phyloP scores from a whole-genome alignment of 495 filamentous ascomycete genomes.

The Hypoxylon intermedium region DNA sequence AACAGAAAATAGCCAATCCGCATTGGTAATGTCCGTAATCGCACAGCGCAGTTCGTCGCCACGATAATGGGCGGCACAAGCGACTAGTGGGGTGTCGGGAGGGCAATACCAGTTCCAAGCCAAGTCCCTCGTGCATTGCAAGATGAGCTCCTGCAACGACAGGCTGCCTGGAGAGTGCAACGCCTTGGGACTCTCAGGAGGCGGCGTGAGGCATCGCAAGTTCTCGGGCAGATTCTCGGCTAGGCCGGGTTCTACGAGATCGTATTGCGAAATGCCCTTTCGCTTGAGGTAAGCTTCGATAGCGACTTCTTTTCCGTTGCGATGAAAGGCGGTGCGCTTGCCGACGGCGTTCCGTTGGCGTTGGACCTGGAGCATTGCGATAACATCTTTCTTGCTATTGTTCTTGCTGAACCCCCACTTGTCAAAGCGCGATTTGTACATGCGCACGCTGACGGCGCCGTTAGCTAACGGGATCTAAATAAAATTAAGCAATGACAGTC shows the following conservation, averaged over 20 bases:
- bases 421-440: slow-evolving; percentile 47
- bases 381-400: slow-evolving; percentile 46
- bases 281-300: slow-evolving; percentile 48
- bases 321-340: slow-evolving; percentile 46
- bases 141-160: slow-evolving; percentile 41
- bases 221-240: slow-evolving; percentile 44
- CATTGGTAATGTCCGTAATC: slow-evolving; percentile 45
- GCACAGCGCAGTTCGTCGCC: slow-evolving; percentile 42
- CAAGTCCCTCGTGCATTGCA: slow-evolving; percentile 40
- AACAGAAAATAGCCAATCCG: slow-evolving; percentile 42
- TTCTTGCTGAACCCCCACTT: slow-evolving; percentile 48
- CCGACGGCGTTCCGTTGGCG: slow-evolving; percentile 47
- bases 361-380: slow-evolving; percentile 47
- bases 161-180: slow-evolving; percentile 35
- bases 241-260: slow-evolving; percentile 45
- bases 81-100: slow-evolving; percentile 37
- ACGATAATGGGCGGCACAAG: slow-evolving; percentile 39
- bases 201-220: slow-evolving; percentile 46
- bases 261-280: slow-evolving; percentile 48
- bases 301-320: slow-evolving; percentile 46
- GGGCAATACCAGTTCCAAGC: slow-evolving; percentile 44
- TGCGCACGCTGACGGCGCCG: slow-evolving; percentile 33
- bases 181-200: slow-evolving; percentile 36
- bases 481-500: not conserved
- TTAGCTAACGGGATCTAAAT: slow-evolving; percentile 24